Percentiles rank a stretch among this genome's conserved stretches.
phyloP scores from a whole-genome alignment of 352 stramenopile species.

The Nothophytophthora sp. region DNA sequence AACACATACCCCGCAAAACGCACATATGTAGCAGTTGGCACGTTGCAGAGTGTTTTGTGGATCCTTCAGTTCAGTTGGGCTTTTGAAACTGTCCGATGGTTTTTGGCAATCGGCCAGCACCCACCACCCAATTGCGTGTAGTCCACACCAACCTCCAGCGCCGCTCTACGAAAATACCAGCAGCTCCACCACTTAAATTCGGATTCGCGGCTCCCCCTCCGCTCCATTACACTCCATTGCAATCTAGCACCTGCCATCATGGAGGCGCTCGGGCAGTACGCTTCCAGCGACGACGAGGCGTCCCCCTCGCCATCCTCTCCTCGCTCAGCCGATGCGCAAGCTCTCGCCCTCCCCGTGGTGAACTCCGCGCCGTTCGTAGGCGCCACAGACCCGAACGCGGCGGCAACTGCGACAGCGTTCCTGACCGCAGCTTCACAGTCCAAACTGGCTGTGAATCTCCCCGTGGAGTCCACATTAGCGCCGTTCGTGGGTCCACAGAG shows the following conservation, averaged over 20 bases:
- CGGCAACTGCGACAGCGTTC: conserved; percentile 36
- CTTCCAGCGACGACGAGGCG: conserved; percentile 52
- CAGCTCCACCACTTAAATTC: no score
- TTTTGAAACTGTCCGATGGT: no score
- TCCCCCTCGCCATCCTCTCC: not conserved
- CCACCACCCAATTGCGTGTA: not conserved
- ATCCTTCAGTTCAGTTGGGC: no score
- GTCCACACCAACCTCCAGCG: not conserved
- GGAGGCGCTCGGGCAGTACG: conserved; percentile 49
- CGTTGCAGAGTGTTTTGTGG: no score
- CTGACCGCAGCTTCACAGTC: conserved; percentile 33
- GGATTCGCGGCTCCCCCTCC: not conserved
- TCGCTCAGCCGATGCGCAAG: conserved; percentile 11
- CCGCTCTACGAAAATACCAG: not conserved
- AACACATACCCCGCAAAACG: no score
- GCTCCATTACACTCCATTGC: not conserved
- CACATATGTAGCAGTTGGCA: no score
- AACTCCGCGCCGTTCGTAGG: conserved; percentile 59
- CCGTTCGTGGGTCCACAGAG: conserved; percentile 44
- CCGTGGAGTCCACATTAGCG: conserved; percentile 65
- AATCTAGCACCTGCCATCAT: conserved; percentile 20
- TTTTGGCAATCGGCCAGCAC: no score
- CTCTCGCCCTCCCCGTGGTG: conserved; percentile 34
- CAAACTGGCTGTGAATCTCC: conserved; percentile 63
- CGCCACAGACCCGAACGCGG: conserved; percentile 25